Evolutionary conservation across 768 basidiomycete species (phyloP).

Genomic region (Collybia nuda): DNA sequence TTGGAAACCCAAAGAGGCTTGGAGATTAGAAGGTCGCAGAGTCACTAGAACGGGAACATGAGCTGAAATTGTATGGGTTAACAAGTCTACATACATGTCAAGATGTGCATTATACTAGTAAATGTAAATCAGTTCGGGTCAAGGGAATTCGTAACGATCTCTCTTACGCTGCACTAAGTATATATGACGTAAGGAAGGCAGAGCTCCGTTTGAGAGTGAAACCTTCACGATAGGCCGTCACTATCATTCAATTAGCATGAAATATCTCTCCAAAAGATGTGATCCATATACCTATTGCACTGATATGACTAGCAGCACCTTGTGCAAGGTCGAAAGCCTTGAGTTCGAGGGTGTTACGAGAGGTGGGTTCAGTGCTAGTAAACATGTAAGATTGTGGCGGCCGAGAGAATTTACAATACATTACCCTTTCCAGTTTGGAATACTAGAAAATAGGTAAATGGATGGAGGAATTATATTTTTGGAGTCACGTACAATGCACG

Average conservation of each 20-base stretch:
- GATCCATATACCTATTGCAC: constrained; percentile 53
- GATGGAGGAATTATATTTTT: not conserved
- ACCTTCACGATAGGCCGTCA: constrained; percentile 56
- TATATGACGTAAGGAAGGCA: constrained; percentile 67
- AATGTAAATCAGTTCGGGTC: constrained; percentile 11
- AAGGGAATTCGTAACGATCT: constrained; percentile 5
- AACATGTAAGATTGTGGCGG: constrained; percentile 5
- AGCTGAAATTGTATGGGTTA: constrained; percentile 11
- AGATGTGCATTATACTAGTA: constrained; percentile 76
- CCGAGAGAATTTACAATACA: constrained; percentile 9
- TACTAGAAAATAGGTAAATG: constrained; percentile 36
- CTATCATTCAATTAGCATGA: constrained; percentile 29
- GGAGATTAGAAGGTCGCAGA: constrained; percentile 67
- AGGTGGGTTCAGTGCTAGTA: constrained; percentile 40
- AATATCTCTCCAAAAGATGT: not conserved
- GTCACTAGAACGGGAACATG: constrained; percentile 46
- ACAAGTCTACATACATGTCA: constrained; percentile 52
- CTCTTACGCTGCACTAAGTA: constrained; percentile 71
- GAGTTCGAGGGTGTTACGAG: constrained; percentile 50
- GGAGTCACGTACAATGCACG: constrained; percentile 69
- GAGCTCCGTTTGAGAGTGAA: constrained; percentile 62
- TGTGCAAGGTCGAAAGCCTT: constrained; percentile 78
- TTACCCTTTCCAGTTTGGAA: constrained; percentile 74
- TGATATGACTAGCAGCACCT: constrained; percentile 70
- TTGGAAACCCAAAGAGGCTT: constrained; percentile 64